Base-by-base conservation (phyloP, 2,329 filamentous ascomycete genomes). In the Knoxdaviesia proteae region DNA sequence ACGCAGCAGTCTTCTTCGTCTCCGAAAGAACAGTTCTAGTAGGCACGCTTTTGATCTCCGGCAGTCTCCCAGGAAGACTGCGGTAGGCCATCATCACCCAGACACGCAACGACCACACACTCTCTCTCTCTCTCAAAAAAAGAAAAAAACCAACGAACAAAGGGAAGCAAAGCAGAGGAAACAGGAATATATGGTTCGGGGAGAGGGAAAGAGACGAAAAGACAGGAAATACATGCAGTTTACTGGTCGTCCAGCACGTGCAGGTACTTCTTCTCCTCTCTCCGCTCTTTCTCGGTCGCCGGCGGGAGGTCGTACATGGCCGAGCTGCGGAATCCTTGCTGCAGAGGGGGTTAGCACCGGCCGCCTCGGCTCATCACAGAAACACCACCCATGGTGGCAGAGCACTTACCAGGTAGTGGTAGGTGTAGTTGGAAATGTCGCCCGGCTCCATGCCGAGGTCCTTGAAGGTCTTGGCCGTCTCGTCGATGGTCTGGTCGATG, bases 261-360 rank as follows among this genome's bases (percentile, higher is more conserved):
- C 59, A 96, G 66, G 60, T 93, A 98, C 69, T 94, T 90, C 73
- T 79, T 90, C 63, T 96, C 87, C 61, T 96, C 87, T 53, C 74
- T 71, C 71, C 78, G 90, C 70, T 98, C 90, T 61, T 80, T 82
- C 65, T 94, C 88, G 34, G 88, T 94, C 54, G 88, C 79, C 40
- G 90, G 88, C 41, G 90, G 90, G 50, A 96, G 70, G 58, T 98
- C 88, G 61, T 92, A 94, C 72, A 79, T 90, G 54, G 77, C 74
- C 45, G 80, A 74, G 62, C 82, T 88, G 57, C 90, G 80, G 69
- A 84, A 94, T 59, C 77, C 80, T 81, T 92, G 81, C 83, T 88
- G 52, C 50, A 50, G 38, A 32, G 44, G 44, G 11, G 40, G 52
- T 66, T 50, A 66, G 58, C 46, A 39, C 34, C 34, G 34, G 9